Evolutionary conservation across 1,139 yeast genomes (phyloP).

Genomic region (Pneumocystis canis): DNA sequence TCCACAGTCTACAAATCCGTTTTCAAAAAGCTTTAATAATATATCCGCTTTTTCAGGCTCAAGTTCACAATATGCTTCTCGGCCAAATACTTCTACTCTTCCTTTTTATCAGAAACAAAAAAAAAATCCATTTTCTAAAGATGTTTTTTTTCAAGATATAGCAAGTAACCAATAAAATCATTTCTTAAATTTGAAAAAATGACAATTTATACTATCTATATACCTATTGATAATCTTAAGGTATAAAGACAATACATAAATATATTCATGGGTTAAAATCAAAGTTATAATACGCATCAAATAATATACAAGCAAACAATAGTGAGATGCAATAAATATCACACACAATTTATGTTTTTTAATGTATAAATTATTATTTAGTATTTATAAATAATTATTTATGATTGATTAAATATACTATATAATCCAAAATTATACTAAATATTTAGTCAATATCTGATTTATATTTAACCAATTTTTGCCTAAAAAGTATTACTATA

Average conservation of each 20-base stretch:
- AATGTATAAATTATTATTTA: neutral
- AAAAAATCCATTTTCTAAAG: neutral
- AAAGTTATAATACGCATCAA: too few species aligned
- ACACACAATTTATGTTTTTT: neutral
- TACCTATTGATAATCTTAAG: too few species aligned
- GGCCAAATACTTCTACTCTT: neutral
- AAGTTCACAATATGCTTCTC: neutral
- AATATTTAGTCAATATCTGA: neutral
- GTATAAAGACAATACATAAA: too few species aligned
- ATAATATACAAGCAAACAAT: neutral
- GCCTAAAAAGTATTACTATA: neutral
- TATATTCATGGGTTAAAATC: too few species aligned
- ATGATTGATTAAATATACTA: neutral
- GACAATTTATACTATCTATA: neutral
- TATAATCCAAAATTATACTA: neutral
- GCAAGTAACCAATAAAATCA: neutral
- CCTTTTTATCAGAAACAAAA: neutral
- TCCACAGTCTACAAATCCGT: neutral
- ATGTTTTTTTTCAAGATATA: neutral
- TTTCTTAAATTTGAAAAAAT: neutral
- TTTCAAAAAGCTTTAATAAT: neutral
- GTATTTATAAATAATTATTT: slow-evolving; percentile 3
- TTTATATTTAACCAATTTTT: neutral
- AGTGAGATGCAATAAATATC: too few species aligned
- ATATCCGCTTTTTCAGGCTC: neutral